Evolutionary conservation across 345 rosid genomes (phyloP).

Genomic region (Salix viminalis): DNA sequence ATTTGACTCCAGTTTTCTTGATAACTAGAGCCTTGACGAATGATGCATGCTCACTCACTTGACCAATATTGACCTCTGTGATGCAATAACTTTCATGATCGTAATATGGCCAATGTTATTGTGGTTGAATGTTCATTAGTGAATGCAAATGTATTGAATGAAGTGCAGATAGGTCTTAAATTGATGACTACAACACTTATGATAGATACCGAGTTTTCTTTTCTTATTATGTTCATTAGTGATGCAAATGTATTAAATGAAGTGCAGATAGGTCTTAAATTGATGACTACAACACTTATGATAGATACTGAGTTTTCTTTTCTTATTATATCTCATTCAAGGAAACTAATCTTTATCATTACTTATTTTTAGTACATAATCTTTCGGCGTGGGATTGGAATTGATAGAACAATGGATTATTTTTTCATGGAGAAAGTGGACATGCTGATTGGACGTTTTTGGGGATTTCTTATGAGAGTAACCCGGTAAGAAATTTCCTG

Average conservation of each 20-base stretch:
- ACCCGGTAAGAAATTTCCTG: slow-evolving; percentile 49
- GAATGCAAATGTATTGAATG: not conserved
- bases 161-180: not conserved
- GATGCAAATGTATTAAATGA: not conserved
- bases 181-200: not conserved
- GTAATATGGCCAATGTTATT: not conserved
- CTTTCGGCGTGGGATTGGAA: slow-evolving; percentile 89
- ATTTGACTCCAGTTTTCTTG: not conserved
- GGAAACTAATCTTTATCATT: slow-evolving; percentile 8
- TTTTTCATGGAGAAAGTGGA: slow-evolving; percentile 85
- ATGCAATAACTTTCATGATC: not conserved
- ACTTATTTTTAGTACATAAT: slow-evolving; percentile 59
- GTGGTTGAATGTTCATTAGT: not conserved
- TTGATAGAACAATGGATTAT: slow-evolving; percentile 71
- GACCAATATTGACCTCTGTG: not conserved
- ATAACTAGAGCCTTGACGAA: not conserved
- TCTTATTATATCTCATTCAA: not conserved
- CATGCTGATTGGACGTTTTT: slow-evolving; percentile 68
- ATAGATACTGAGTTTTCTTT: not conserved
- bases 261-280: not conserved
- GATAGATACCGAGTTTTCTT: not conserved
- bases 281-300: not conserved
- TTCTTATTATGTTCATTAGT: not conserved
- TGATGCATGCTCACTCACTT: not conserved
- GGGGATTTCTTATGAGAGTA: slow-evolving; percentile 59